phyloP scores from a whole-genome alignment of 805 yeast genomes.

The Starmera quercuum region DNA sequence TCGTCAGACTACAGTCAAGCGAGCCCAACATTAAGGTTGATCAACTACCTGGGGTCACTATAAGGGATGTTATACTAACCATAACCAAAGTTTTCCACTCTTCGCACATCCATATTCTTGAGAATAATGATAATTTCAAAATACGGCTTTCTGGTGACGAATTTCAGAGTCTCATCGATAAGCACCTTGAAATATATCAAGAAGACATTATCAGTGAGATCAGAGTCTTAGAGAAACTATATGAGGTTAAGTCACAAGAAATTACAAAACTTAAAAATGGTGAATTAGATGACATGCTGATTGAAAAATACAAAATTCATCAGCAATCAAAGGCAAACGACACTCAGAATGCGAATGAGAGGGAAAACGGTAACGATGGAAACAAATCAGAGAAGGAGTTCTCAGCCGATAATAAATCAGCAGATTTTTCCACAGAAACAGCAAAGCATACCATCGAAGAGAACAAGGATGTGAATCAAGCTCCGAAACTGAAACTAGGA shows the following conservation, averaged over 20 bases:
- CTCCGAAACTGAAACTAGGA: no score
- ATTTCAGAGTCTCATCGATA: constrained; percentile 11
- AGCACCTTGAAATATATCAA: constrained; percentile 6
- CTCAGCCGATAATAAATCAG: no score
- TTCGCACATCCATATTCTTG: constrained; percentile 14
- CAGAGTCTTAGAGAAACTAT: constrained; percentile 8
- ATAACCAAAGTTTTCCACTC: constrained; percentile 17
- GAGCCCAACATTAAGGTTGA: constrained; percentile 1
- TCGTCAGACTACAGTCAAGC: constrained; percentile 6
- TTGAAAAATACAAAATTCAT: constrained; percentile 7
- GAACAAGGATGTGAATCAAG: no score
- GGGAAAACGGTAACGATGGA: no score
- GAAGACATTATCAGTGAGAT: constrained; percentile 5
- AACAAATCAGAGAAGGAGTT: no score
- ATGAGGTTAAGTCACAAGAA: constrained; percentile 7
- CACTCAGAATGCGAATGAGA: no score
- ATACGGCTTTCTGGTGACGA: constrained; percentile 10
- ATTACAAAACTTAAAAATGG: constrained; percentile 14
- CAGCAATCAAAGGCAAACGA: constrained; percentile 6
- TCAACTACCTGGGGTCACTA: constrained; percentile 6
- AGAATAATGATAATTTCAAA: constrained; percentile 16
- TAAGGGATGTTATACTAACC: constrained; percentile 17
- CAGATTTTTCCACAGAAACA: no score
- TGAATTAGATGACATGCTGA: constrained; percentile 10
- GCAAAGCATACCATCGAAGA: no score